phyloP scores from a whole-genome alignment of 257 asterid species.

The Nicotiana noctiflora region DNA sequence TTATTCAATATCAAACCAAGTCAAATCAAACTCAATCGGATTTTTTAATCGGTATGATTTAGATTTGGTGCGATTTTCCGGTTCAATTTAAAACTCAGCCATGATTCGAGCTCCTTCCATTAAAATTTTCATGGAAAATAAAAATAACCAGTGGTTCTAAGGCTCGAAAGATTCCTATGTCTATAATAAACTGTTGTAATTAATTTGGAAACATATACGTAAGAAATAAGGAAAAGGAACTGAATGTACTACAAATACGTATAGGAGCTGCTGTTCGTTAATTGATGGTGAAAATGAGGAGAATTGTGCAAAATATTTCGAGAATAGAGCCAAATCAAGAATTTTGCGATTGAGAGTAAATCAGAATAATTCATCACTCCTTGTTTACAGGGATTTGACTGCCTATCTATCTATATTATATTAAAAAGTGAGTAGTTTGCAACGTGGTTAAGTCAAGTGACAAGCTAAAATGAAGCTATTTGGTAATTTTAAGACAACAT shows the following conservation, averaged over 20 bases:
- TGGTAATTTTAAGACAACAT: too few species aligned
- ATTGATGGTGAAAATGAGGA: background rate
- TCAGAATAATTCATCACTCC: background rate
- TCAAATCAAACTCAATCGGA: too few species aligned
- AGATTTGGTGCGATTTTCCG: too few species aligned
- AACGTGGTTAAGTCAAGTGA: too few species aligned
- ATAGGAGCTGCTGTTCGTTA: background rate
- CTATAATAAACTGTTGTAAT: background rate
- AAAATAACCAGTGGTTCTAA: background rate
- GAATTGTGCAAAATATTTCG: background rate
- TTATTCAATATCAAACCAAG: too few species aligned
- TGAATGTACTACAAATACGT: background rate
- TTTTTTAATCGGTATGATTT: too few species aligned
- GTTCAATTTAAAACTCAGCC: background rate
- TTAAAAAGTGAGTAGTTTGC: too few species aligned
- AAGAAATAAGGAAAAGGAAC: background rate
- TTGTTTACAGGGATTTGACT: too few species aligned
- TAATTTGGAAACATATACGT: background rate
- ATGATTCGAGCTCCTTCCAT: background rate
- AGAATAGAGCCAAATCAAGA: background rate
- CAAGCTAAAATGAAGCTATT: too few species aligned
- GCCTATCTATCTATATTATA: too few species aligned
- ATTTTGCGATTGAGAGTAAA: background rate
- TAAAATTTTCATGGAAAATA: background rate
- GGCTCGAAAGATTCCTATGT: background rate